Base-by-base conservation (phyloP, 2,329 filamentous ascomycete species). In the Claviceps maximensis region DNA sequence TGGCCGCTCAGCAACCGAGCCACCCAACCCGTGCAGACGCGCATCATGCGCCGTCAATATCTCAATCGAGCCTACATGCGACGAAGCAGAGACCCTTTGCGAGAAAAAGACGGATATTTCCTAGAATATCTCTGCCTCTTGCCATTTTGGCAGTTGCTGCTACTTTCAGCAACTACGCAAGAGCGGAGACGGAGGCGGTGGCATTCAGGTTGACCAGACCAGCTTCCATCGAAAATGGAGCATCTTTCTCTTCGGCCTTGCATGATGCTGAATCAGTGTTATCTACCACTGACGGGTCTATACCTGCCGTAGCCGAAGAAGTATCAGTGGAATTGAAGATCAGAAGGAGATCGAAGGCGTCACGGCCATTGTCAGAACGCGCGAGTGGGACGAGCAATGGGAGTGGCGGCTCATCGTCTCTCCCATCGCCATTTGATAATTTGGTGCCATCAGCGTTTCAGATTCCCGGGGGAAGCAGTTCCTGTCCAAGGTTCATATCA, bases 371-470 rank as follows among this genome's bases (percentile, higher is more conserved):
- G 36, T 19, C 21, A 17, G 15, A 25, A 19, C 48, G 52, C 25
- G 38, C 50, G n/a, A 50, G 40, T n/a, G 23, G 41, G 17, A 50
- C 51, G 42, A 48, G 8, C 19, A 31, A 49, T 17, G n/a, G n/a
- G n/a, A n/a, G n/a, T n/a, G 21, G n/a, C 17, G 27, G 17, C 41
- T 33, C 54, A 5, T 50, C 54, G 56, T 69, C 75, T 5, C 68
- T 85, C 44, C 86, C 84, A 0, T 78, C 68, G 12, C 77, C 84
- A 2, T 87, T 88, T 61, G 86, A 89, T 60, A 81, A 77, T 53
- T 78, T 75, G 49, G 66, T 86, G 31, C 75, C 76, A 8, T 74
- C 74, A 56, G 84, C 85, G 59, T 86, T 87, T 67, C 76, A 77
- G 17, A 67, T 65, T 51, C 61, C 68, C 12, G 69, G 72, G 50